These are phyloP conservation scores for Oryza meyeriana DNA, from an alignment of 176 grass and related monocot species.

Conservation along the genomic window DNA sequence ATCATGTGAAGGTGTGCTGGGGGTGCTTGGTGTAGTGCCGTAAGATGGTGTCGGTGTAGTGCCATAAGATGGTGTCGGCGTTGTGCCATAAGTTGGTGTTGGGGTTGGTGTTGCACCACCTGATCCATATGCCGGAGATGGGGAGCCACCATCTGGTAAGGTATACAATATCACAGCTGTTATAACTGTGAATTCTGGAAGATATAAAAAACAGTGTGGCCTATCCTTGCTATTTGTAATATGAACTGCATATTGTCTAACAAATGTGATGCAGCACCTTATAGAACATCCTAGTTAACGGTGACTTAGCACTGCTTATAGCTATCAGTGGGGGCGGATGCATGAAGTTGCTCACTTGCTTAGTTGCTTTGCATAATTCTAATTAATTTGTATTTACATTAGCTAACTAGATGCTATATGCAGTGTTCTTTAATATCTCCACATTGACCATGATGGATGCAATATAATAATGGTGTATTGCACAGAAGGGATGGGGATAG, in stretches of 20 bases:
- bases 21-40: conserved; percentile 48
- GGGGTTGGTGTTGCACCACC: conserved; percentile 38
- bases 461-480: not conserved
- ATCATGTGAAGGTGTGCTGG: conserved; percentile 39
- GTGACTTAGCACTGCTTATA: not conserved
- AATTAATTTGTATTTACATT: not conserved
- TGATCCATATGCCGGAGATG: conserved; percentile 36
- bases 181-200: conserved; percentile 13
- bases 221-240: not conserved
- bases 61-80: conserved; percentile 26
- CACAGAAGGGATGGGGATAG: conserved; percentile 18
- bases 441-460: not conserved
- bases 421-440: not conserved
- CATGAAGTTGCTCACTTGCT: not conserved
- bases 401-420: conserved; percentile 9
- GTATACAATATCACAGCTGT: conserved; percentile 8
- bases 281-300: not conserved
- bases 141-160: conserved; percentile 34
- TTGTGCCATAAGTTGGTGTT: conserved; percentile 35
- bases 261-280: conserved; percentile 4
- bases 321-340: not conserved
- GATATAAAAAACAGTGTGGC: not conserved
- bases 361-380: not conserved
- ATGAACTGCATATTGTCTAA: not conserved
- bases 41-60: conserved; percentile 38